Conservation (phyloP, 345 rosid species). For the Arabis alpina region DNA sequence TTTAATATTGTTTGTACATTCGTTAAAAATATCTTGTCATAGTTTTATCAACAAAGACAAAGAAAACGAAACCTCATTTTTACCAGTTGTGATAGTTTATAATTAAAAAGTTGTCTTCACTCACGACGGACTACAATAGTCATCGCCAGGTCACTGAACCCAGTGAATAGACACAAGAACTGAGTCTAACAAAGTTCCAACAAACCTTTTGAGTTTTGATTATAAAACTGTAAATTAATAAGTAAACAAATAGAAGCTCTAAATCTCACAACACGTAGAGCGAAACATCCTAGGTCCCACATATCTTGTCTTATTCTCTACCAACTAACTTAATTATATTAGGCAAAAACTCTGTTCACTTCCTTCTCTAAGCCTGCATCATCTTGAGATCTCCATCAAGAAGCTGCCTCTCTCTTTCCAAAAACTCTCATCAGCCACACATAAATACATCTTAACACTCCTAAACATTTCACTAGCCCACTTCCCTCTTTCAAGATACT, state of each 20-base stretch:
- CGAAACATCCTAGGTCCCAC: conserved; percentile 67
- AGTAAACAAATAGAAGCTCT: conserved; percentile 34
- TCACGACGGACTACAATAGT: conserved; percentile 28
- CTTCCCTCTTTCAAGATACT: neutral
- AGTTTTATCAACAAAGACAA: conserved; percentile 18
- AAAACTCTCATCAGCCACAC: conserved; percentile 36
- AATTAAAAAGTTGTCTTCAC: neutral
- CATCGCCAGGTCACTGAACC: conserved; percentile 32
- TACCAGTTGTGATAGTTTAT: conserved; percentile 2
- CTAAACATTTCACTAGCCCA: conserved; percentile 29
- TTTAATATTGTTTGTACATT: conserved; percentile 4
- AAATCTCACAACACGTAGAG: conserved; percentile 32
- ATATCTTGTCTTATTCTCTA: conserved; percentile 44
- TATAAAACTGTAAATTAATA: conserved; percentile 25
- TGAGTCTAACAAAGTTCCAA: conserved; percentile 38
- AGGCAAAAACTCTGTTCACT: conserved; percentile 31
- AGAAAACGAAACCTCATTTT: neutral
- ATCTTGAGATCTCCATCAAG: conserved; percentile 65
- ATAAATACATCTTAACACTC: conserved; percentile 34
- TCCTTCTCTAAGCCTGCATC: conserved; percentile 40
- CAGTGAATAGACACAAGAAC: conserved; percentile 28
- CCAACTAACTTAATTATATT: conserved; percentile 43
- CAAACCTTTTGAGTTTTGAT: conserved; percentile 34
- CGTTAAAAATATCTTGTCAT: neutral
- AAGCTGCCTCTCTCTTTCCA: conserved; percentile 64